Percentiles rank a stretch among this genome's conserved stretches.
These are phyloP conservation scores for Flueggea neowawraea DNA, from an alignment of 441 rosid genomes.

Conservation along the genomic window DNA sequence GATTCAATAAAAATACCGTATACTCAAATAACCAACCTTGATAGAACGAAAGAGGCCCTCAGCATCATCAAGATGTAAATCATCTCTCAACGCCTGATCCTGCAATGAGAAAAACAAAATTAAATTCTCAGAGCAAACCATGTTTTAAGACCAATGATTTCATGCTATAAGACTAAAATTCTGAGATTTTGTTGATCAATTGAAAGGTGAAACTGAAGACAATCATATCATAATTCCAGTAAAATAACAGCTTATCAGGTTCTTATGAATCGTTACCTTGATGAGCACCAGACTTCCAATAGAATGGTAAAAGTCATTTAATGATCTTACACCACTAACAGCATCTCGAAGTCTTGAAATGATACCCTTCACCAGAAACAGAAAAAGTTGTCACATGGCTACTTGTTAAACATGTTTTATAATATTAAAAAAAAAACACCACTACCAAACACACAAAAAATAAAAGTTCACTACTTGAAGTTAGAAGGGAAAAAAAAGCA, in stretches of 20 bases:
- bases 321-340: constrained; percentile 51
- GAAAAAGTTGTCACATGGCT: too few relatives aligned
- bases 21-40: constrained; percentile 56
- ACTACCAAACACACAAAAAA: neutral
- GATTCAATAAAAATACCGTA: constrained; percentile 10
- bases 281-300: constrained; percentile 64
- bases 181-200: too few relatives aligned
- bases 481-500: neutral
- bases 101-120: constrained; percentile 21
- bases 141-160: neutral
- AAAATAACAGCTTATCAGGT: neutral
- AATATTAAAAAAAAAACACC: constrained; percentile 26
- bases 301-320: constrained; percentile 78
- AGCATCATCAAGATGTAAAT: constrained; percentile 71
- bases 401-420: too few relatives aligned
- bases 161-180: neutral
- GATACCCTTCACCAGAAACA: constrained; percentile 32
- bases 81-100: constrained; percentile 66
- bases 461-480: neutral
- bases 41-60: constrained; percentile 73
- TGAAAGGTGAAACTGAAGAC: too few relatives aligned
- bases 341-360: constrained; percentile 61
- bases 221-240: too few relatives aligned
- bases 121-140: constrained; percentile 3
- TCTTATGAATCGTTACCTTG: constrained; percentile 50